Conservation (phyloP, 2,329 filamentous ascomycete species). For the Calonectria hongkongensis region DNA sequence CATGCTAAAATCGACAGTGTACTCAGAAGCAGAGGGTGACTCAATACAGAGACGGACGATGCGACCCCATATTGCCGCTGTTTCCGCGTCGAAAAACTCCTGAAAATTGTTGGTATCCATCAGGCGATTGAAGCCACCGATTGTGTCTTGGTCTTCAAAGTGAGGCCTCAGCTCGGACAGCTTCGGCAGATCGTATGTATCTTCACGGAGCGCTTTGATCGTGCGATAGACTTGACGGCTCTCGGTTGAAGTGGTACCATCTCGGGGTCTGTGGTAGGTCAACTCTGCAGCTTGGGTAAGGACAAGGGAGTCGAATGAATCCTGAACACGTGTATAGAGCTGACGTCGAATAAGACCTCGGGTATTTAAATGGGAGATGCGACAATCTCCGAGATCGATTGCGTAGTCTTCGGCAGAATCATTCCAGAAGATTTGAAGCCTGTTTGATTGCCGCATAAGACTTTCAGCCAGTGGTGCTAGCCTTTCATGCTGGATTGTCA, state of each 20-base stretch:
- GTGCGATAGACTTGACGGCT: background rate
- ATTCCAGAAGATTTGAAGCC: constrained; percentile 51
- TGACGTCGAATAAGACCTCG: constrained; percentile 43
- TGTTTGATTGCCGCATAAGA: constrained; percentile 57
- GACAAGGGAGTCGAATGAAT: constrained; percentile 7
- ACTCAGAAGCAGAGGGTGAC: background rate
- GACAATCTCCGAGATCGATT: background rate
- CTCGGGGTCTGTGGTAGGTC: background rate
- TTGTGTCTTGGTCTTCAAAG: background rate
- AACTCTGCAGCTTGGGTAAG: background rate
- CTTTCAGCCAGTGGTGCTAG: constrained; percentile 54
- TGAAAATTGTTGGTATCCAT: background rate
- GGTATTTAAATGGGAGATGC: constrained; percentile 1
- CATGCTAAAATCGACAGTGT: background rate
- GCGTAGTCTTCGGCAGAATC: background rate
- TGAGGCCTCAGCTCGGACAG: background rate
- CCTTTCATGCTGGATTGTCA: constrained; percentile 62
- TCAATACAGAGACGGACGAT: background rate
- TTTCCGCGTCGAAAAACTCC: constrained; percentile 12
- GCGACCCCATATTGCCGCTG: background rate
- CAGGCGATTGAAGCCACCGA: background rate
- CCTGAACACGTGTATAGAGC: constrained; percentile 44
- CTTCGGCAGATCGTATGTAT: background rate
- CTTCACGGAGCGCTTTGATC: background rate
- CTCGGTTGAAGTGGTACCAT: background rate